phyloP scores from a whole-genome alignment of 306 rosid species.

The Cucumis melo region DNA sequence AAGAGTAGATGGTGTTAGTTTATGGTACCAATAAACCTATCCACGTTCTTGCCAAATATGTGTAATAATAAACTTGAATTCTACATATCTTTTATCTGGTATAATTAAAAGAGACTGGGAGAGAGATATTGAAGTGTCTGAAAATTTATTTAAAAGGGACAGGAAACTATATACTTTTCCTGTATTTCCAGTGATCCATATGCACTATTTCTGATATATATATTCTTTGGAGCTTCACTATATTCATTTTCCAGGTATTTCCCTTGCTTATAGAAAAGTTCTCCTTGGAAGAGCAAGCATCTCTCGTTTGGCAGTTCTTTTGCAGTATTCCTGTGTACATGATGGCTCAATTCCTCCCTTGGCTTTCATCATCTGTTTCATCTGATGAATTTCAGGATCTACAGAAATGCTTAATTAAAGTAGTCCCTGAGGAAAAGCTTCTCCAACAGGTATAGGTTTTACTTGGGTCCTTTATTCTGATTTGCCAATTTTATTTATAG shows the following conservation, averaged over 20 bases:
- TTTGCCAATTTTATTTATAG: neutral
- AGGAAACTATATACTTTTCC: neutral
- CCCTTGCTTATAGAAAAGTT: conserved; percentile 88
- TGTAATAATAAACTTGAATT: neutral
- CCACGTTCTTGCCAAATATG: neutral
- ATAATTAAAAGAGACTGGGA: neutral
- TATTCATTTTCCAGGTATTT: conserved; percentile 57
- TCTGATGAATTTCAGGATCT: conserved; percentile 72
- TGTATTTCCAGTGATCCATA: neutral
- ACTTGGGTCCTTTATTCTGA: neutral
- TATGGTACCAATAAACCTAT: neutral
- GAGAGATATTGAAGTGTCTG: neutral
- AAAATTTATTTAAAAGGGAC: neutral
- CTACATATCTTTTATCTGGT: neutral
- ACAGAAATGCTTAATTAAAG: conserved; percentile 54
- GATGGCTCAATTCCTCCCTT: conserved; percentile 89
- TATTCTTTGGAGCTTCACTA: neutral
- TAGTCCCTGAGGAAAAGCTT: conserved; percentile 92
- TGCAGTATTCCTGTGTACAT: conserved; percentile 96
- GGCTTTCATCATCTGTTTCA: conserved; percentile 81
- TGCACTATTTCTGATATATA: neutral
- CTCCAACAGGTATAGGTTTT: conserved; percentile 67
- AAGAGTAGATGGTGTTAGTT: neutral
- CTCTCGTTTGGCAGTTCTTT: conserved; percentile 91
- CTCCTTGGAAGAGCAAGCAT: conserved; percentile 80